Evolutionary conservation across 2,329 filamentous ascomycete species (phyloP), one percentile per base, ranked within the genome.

Genomic region (Huntiella decipiens): DNA sequence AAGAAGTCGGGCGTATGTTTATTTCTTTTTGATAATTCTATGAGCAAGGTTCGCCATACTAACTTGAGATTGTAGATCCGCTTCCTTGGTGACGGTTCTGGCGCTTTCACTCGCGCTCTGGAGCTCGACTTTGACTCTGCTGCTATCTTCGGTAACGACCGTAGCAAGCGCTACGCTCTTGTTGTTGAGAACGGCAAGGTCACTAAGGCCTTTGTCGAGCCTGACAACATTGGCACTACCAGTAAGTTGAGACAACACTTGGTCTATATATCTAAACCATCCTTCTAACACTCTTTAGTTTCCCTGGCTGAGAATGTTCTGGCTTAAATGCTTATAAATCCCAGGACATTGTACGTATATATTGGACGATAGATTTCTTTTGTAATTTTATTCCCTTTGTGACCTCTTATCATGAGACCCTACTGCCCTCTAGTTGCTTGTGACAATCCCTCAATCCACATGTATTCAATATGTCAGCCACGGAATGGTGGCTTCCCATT

Each of bases 141-240:
- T 10, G 68, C 80, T 46, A 74, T 94, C 60, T 91, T 96, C 56
- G 88, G 88, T 38, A 78, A 79, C 54, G 66, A 74, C 54, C 77
- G 88, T 52, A 81, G 82, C 63, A 93, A 94, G 75, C 75, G 88
- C 43, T 95, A 93, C 57, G 85, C 82, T 15, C 68, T 94, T 46
- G 71, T 87, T 44, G 67, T 92, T 44, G 78, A 93, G 65, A 66
- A 92, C 55, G 87, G 88, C 53, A 85, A 84, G 64, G 82, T 95
- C 55, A 80, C 79, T 63, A 74, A 79, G 56, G 72, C 80, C 15
- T 76, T 85, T 55, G 74, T 94, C 44, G 88, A 95, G 70, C 79
- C 85, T 8, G 87, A 95, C 61, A 87, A 82, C 64, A 91, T 82
- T 35, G 84, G 85, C 32, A 72, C 86, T 42, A 69, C 79, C 53